phyloP scores from a whole-genome alignment of 768 basidiomycete species.

The Panaeolus papilionaceus region DNA sequence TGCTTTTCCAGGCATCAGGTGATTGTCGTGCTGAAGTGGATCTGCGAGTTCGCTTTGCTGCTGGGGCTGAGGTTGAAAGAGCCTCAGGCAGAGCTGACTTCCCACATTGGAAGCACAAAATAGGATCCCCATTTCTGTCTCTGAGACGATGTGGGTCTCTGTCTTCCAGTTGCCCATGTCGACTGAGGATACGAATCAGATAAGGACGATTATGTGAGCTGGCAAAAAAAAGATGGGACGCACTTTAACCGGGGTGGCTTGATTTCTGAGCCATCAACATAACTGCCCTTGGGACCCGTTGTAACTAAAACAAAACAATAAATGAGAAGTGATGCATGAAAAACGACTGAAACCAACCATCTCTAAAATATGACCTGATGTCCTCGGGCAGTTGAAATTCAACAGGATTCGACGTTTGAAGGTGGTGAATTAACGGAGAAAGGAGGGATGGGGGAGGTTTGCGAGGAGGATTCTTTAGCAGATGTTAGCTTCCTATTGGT shows the following conservation, averaged over 20 bases:
- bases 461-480: slow-evolving; percentile 65
- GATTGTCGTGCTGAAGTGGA: slow-evolving; percentile 48
- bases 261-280: slow-evolving; percentile 79
- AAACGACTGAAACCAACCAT: slow-evolving; percentile 60
- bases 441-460: slow-evolving; percentile 73
- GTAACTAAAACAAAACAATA: slow-evolving; percentile 57
- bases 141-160: slow-evolving; percentile 87
- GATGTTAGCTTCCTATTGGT: slow-evolving; percentile 16
- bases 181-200: slow-evolving; percentile 47
- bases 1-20: slow-evolving; percentile 69
- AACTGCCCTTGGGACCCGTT: slow-evolving; percentile 80
- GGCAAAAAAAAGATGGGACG: slow-evolving; percentile 27
- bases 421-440: slow-evolving; percentile 72
- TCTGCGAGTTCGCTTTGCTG: slow-evolving; percentile 61
- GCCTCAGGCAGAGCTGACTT: slow-evolving; percentile 73
- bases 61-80: slow-evolving; percentile 56
- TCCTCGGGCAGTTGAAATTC: slow-evolving; percentile 91
- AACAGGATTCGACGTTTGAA: slow-evolving; percentile 72
- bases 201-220: slow-evolving; percentile 20
- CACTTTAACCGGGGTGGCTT: slow-evolving; percentile 86
- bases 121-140: slow-evolving; percentile 81
- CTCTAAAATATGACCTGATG: slow-evolving; percentile 82
- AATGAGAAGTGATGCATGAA: slow-evolving; percentile 26
- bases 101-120: slow-evolving; percentile 93
- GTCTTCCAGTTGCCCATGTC: slow-evolving; percentile 89